Percentiles rank a stretch among this genome's conserved stretches.
Evolutionary conservation across 495 filamentous ascomycete genomes (phyloP).

Genomic region (Geoglossum glabrum): DNA sequence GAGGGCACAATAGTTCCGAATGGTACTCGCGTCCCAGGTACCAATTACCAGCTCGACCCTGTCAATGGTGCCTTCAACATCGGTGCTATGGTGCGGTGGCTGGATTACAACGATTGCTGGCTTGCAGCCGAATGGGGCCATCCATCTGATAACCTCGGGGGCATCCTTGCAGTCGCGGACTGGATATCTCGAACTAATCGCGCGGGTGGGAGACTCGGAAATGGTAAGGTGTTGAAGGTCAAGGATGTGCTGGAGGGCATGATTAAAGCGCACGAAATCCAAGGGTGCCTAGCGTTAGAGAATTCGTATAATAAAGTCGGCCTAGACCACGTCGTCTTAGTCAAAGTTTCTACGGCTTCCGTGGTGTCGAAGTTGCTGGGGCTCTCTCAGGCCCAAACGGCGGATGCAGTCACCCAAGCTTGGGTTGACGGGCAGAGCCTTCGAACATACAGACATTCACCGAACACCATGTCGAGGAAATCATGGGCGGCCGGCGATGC

Average conservation of each 20-base stretch:
- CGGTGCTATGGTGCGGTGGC: constrained; percentile 92
- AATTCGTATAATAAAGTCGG: constrained; percentile 98
- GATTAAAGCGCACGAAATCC: constrained; percentile 99
- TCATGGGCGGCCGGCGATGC: constrained; percentile 98
- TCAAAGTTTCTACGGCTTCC: constrained; percentile 91
- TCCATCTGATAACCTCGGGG: constrained; percentile 89
- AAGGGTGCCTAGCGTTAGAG: constrained; percentile 87
- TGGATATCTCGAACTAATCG: constrained; percentile 95
- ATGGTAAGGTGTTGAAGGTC: constrained; percentile 69
- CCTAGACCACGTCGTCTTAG: constrained; percentile 88
- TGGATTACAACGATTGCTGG: constrained; percentile 99
- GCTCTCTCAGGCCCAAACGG: constrained; percentile 70
- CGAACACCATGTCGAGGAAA: constrained; percentile 98
- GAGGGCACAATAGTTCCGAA: constrained; percentile 83
- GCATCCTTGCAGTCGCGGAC: constrained; percentile 88
- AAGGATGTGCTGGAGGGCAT: constrained; percentile 89
- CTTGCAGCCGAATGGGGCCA: constrained; percentile 97
- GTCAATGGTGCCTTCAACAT: constrained; percentile 97
- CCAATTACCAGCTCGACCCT: constrained; percentile 83
- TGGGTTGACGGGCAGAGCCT: constrained; percentile 94
- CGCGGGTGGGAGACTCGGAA: constrained; percentile 66
- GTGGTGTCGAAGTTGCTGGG: constrained; percentile 91
- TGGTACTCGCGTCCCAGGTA: constrained; percentile 80
- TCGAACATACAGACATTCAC: constrained; percentile 88
- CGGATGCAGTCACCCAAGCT: constrained; percentile 87